Base-by-base conservation (phyloP, 768 basidiomycete species). In the Lactarius deliciosus region DNA sequence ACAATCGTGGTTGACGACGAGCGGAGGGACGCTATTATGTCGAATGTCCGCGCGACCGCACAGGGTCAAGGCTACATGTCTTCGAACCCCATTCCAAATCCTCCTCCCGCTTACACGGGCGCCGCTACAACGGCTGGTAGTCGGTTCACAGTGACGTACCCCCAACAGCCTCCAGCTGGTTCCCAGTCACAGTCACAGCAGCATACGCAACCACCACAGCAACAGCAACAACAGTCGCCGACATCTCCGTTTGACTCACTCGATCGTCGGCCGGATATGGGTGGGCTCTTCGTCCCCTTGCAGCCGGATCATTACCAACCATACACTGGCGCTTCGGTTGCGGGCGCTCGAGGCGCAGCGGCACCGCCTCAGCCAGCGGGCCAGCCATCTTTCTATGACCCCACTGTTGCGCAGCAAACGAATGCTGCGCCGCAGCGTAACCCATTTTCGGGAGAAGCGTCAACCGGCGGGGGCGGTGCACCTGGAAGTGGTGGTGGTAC, bases 1-100 rank as follows among this genome's bases (percentile, higher is more conserved):
- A 80, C 86, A 4, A 84, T 90, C 69, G 81, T 86, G 61, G 86
- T 88, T 40, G 89, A 89, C 30, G 86, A 88, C 60, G 85, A 88
- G 61, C 81, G 91, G 72, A 79, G 88, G 56, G 91, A 94, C 67
- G 87, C 84, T n/a, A 87, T 92, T 43, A 86, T 94, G 85, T 90
- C 90, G 28, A 91, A 86, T 75, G 87, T 91, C 58, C 83, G 91
- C 45, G 80, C 81, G 22, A 86, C 86, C 32, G 88, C 87, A 32
- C 78, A 85, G 47, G 77, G 77, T 36, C 64, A 60, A 41, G 13
- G 25, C 9, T 70, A 55, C 62, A 53, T 61, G 13, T 70, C 79
- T 1, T 72, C 81, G 0, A 82, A 79, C 64, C 82, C 86, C 68
- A 88, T 92, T 66, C 81, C 91, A 8, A 89, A 87, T 69, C 92